phyloP scores from a whole-genome alignment of 768 basidiomycete genomes.

The Lactarius pseudohatsudake region DNA sequence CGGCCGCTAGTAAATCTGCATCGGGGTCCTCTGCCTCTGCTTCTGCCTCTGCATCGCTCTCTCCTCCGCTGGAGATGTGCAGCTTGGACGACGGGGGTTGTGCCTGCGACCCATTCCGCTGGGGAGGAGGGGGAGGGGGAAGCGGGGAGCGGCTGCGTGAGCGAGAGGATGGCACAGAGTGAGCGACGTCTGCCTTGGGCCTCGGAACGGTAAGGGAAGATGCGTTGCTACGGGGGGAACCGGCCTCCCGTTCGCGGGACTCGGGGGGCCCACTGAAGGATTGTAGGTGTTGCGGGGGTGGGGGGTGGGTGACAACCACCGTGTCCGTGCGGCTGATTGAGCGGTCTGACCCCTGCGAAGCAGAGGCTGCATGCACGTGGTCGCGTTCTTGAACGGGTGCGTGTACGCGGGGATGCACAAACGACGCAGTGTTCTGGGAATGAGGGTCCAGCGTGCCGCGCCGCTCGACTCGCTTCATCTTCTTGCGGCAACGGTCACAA shows the following conservation, averaged over 20 bases:
- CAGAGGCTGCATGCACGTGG: constrained; percentile 10
- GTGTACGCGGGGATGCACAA: constrained; percentile 18
- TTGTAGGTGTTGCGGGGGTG: constrained; percentile 14
- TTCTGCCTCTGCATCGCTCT: constrained; percentile 40
- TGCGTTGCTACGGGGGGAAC: constrained; percentile 43
- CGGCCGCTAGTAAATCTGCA: constrained; percentile 40
- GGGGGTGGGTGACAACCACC: constrained; percentile 19
- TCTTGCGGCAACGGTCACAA: constrained; percentile 78
- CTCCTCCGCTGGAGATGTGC: constrained; percentile 35
- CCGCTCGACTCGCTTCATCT: constrained; percentile 78
- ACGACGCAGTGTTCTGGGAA: constrained; percentile 28
- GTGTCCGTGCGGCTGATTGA: constrained; percentile 25
- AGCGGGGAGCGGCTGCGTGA: constrained; percentile 24
- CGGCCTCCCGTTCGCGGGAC: constrained; percentile 24
- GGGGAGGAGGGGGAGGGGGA: constrained; percentile 9
- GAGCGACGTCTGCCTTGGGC: constrained; percentile 33
- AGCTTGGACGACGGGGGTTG: constrained; percentile 12
- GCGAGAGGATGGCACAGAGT: constrained; percentile 27
- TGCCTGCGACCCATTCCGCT: constrained; percentile 24
- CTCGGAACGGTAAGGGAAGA: constrained; percentile 15
- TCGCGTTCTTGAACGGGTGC: constrained; percentile 19
- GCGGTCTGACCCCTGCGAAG: constrained; percentile 21
- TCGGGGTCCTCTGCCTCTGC: constrained; percentile 38
- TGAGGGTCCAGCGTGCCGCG: constrained; percentile 57
- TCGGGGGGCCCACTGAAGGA: constrained; percentile 10